Evolutionary conservation across 257 asterid species (phyloP).

Genomic region (Solanum phureja): DNA sequence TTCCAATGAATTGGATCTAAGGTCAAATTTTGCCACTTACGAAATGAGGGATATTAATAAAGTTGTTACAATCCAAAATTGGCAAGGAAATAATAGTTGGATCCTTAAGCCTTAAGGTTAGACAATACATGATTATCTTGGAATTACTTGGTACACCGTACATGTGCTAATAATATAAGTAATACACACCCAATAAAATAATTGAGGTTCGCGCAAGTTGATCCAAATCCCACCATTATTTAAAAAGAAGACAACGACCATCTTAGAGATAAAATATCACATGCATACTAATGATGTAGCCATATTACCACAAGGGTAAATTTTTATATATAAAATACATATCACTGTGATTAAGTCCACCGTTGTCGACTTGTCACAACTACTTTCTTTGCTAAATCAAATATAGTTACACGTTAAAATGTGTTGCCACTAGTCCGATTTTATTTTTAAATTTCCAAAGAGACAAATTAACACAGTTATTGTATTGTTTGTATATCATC

Average conservation of each 20-base stretch:
- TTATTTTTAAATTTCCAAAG: background rate
- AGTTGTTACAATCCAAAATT: background rate
- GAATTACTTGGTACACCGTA: too few relatives aligned
- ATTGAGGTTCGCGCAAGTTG: background rate
- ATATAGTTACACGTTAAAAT: background rate
- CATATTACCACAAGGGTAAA: background rate
- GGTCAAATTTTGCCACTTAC: background rate
- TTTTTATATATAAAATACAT: background rate
- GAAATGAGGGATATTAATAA: background rate
- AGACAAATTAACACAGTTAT: background rate
- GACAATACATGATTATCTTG: background rate
- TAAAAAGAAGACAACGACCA: background rate
- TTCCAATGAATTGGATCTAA: background rate
- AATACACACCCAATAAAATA: background rate
- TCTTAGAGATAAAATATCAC: background rate
- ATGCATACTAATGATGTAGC: background rate
- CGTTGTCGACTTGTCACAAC: background rate
- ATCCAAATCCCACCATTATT: background rate
- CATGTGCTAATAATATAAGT: background rate
- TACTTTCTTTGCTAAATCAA: background rate
- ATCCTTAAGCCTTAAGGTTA: background rate
- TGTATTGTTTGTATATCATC: background rate
- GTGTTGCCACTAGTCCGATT: background rate
- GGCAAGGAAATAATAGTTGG: background rate
- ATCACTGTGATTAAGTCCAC: background rate